Evolutionary conservation across 2,329 filamentous ascomycete species (phyloP).

Genomic region (Arachnomyces sp.): DNA sequence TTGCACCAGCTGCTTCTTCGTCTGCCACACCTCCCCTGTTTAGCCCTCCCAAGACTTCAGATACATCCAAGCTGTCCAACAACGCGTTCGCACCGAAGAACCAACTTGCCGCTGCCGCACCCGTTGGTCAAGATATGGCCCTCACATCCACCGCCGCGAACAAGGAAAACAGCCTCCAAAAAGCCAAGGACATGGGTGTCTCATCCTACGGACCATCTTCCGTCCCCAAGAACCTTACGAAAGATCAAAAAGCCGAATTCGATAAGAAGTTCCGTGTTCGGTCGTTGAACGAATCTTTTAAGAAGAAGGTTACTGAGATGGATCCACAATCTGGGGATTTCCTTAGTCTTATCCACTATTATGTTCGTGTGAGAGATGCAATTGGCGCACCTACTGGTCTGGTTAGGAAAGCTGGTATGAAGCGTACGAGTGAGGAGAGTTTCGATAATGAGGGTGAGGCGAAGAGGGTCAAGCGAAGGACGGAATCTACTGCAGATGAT

Average conservation of each 20-base stretch:
- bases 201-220: conserved; percentile 5
- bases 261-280: conserved; percentile 29
- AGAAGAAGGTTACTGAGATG: conserved; percentile 27
- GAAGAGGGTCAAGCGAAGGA: background rate
- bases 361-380: conserved; percentile 20
- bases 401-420: conserved; percentile 16
- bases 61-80: background rate
- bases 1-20: no score
- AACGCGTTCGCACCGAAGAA: background rate
- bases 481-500: no score
- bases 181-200: conserved; percentile 7
- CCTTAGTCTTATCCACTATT: conserved; percentile 21
- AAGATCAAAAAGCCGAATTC: conserved; percentile 44
- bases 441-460: conserved; percentile 11
- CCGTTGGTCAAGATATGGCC: no score
- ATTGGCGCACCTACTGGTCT: conserved; percentile 20
- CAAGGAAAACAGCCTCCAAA: conserved; percentile 11
- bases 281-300: conserved; percentile 27
- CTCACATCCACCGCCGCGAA: conserved; percentile 3
- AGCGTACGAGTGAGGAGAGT: conserved; percentile 17
- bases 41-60: conserved; percentile 2
- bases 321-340: conserved; percentile 20
- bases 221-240: conserved; percentile 36
- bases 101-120: no score
- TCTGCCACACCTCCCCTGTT: background rate